A percentile compares a stretch with the other conserved stretches of the same genome.
phyloP scores from a whole-genome alignment of 106 monocot species.

The Platanthera zijinensis region DNA sequence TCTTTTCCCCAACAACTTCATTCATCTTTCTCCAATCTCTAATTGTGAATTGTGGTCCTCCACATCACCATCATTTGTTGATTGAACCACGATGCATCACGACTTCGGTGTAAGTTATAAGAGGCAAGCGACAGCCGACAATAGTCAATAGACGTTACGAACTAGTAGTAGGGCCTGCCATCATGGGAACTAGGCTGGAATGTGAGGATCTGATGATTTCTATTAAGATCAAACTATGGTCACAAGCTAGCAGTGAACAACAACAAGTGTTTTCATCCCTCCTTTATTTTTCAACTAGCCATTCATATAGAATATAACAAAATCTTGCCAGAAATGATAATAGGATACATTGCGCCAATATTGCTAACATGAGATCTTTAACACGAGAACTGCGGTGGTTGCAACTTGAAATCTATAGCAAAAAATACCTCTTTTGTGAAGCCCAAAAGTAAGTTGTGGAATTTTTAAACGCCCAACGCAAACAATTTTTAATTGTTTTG shows the following conservation, averaged over 20 bases:
- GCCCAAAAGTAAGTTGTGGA: neutral
- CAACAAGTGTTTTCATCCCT: neutral
- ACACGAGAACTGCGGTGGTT: neutral
- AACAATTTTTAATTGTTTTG: neutral
- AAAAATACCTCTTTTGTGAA: neutral
- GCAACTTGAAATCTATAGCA: neutral
- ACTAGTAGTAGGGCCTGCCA: neutral
- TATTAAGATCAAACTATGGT: neutral
- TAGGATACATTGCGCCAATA: neutral
- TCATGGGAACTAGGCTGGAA: neutral
- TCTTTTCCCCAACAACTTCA: no score
- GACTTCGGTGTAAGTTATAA: neutral
- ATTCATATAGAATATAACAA: neutral
- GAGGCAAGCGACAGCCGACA: neutral
- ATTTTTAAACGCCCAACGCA: neutral
- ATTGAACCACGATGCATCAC: neutral
- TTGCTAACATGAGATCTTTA: neutral
- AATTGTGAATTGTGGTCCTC: neutral
- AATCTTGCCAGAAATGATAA: neutral
- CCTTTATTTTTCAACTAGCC: neutral
- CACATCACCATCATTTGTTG: neutral
- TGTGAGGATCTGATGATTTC: neutral
- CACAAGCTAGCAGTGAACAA: neutral
- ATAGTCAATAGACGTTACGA: neutral
- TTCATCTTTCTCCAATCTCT: neutral